phyloP scores from a whole-genome alignment of 2,329 filamentous ascomycete genomes.

The Rhinocladiella mackenziei region DNA sequence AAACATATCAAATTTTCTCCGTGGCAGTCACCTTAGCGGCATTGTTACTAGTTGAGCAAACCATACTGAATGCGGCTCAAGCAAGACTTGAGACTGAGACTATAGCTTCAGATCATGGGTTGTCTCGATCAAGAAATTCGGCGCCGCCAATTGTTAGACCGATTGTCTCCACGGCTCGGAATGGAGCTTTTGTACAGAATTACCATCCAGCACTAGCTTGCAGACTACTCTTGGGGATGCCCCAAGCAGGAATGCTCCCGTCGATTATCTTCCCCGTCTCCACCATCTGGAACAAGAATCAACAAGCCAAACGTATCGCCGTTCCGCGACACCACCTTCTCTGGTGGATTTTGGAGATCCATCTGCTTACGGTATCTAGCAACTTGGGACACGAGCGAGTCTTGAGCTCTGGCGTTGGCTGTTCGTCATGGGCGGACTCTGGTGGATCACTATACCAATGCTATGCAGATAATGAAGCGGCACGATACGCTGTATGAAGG shows the following conservation, averaged over 20 bases:
- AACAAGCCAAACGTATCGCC: slow-evolving; percentile 27
- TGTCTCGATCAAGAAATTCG: slow-evolving; percentile 6
- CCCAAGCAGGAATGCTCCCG: slow-evolving; percentile 34
- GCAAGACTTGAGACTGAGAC: slow-evolving; percentile 30
- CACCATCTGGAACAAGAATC: slow-evolving; percentile 9
- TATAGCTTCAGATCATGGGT: slow-evolving; percentile 28
- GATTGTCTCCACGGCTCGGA: slow-evolving; percentile 39
- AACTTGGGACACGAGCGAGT: slow-evolving; percentile 1
- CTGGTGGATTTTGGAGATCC: slow-evolving; percentile 47
- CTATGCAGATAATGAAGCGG: slow-evolving; percentile 21
- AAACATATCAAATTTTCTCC: slow-evolving; percentile 32
- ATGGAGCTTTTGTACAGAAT: slow-evolving; percentile 51
- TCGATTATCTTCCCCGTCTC: slow-evolving; percentile 8
- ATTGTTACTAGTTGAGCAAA: slow-evolving; percentile 31
- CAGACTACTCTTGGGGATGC: slow-evolving; percentile 47
- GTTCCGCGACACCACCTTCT: slow-evolving; percentile 31
- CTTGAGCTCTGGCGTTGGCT: slow-evolving; percentile 29
- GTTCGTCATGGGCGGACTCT: slow-evolving; percentile 24
- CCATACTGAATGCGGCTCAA: slow-evolving; percentile 26
- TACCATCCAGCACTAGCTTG: slow-evolving; percentile 48
- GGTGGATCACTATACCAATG: slow-evolving; percentile 24
- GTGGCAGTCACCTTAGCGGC: slow-evolving; percentile 31
- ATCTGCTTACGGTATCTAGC: slow-evolving; percentile 6
- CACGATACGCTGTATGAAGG: slow-evolving; percentile 33
- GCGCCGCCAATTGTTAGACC: slow-evolving; percentile 32